These are phyloP conservation scores for Rhynchospora tenuis DNA, from an alignment of 176 grass and related monocot species.

Conservation along the genomic window DNA sequence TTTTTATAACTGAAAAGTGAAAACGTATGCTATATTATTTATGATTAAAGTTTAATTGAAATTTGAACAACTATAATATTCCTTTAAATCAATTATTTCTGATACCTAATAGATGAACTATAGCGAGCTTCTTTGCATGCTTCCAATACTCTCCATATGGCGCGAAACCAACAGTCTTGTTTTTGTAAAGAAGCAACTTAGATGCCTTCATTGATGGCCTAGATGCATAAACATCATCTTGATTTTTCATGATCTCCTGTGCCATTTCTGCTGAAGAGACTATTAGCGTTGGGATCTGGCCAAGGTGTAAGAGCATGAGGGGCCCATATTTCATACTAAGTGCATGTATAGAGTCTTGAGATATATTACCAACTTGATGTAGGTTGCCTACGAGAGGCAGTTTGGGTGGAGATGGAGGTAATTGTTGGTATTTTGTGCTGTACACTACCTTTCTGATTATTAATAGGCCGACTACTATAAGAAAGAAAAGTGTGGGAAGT, in stretches of 20 bases:
- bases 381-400: constrained; percentile 30
- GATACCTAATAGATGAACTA: constrained; percentile 36
- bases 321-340: constrained; percentile 4
- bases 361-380: constrained; percentile 14
- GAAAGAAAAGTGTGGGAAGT: background rate
- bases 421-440: too few species aligned
- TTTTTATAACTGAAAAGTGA: background rate
- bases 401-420: constrained; percentile 20
- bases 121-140: constrained; percentile 46
- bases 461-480: background rate
- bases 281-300: constrained; percentile 37
- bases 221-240: constrained; percentile 53
- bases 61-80: background rate
- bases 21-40: too few species aligned
- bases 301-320: constrained; percentile 49
- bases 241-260: constrained; percentile 44
- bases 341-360: constrained; percentile 3
- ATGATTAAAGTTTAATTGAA: background rate
- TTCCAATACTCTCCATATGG: constrained; percentile 59
- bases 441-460: too few species aligned
- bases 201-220: constrained; percentile 47
- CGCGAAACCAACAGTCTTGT: constrained; percentile 47
- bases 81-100: background rate
- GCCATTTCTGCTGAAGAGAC: constrained; percentile 50
- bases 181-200: constrained; percentile 42